A percentile compares a stretch with the other conserved stretches of the same genome.
Conservation (phyloP, 768 basidiomycete species). For the Russula sp. region DNA sequence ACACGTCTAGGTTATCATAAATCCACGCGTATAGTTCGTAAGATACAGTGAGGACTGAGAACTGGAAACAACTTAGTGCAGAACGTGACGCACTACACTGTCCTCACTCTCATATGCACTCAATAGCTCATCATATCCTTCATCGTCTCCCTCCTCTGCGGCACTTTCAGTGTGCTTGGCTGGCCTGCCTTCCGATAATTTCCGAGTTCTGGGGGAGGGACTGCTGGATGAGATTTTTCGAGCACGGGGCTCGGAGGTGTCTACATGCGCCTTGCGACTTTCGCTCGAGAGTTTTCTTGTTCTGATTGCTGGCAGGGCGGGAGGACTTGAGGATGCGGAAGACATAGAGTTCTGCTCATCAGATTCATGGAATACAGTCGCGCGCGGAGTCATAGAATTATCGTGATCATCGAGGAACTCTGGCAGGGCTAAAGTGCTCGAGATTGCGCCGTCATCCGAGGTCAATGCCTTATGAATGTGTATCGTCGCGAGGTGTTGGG, state of each 20-base stretch:
- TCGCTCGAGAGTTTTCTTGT: constrained; percentile 28
- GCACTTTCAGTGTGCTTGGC: constrained; percentile 55
- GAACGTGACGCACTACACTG: constrained; percentile 26
- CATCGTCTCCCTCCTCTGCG: constrained; percentile 72
- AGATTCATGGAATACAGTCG: constrained; percentile 34
- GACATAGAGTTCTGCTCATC: constrained; percentile 27
- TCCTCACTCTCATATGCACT: constrained; percentile 81
- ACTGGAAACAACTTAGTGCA: background rate
- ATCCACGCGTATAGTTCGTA: constrained; percentile 1
- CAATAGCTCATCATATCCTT: constrained; percentile 65
- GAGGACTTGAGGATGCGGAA: constrained; percentile 28
- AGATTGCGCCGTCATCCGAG: constrained; percentile 28
- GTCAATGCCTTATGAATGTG: constrained; percentile 32
- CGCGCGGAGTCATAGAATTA: constrained; percentile 48
- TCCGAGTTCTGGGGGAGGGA: constrained; percentile 26
- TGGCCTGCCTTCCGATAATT: constrained; percentile 21
- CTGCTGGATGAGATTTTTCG: constrained; percentile 29
- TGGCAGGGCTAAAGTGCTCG: constrained; percentile 39
- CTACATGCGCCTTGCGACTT: constrained; percentile 14
- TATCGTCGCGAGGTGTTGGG: constrained; percentile 40
- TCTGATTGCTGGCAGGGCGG: constrained; percentile 23
- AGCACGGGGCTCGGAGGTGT: constrained; percentile 11
- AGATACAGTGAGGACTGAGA: background rate
- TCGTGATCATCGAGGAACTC: constrained; percentile 51
- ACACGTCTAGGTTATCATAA: background rate